A percentile compares a stretch with the other conserved stretches of the same genome.
phyloP scores from a whole-genome alignment of 2,329 filamentous ascomycete genomes.

The Monosporascus cannonballus region DNA sequence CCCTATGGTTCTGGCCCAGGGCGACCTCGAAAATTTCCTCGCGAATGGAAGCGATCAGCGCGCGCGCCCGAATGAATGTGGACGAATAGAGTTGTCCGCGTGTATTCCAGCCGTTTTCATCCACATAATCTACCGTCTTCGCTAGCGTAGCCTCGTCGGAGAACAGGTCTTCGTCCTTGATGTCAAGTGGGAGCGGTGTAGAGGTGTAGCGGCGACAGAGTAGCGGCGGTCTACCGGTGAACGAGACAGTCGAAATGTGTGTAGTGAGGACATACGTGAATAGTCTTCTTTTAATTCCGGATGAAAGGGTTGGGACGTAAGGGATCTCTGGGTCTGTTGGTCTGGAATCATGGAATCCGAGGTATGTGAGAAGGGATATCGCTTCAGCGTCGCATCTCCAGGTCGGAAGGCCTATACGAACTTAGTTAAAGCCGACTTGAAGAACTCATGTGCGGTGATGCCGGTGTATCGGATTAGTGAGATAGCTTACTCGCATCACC shows the following conservation, averaged over 20 bases:
- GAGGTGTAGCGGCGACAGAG: conserved; percentile 29
- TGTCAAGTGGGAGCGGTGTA: conserved; percentile 33
- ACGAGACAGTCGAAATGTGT: conserved; percentile 33
- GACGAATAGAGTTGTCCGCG: conserved; percentile 23
- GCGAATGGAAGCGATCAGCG: conserved; percentile 40
- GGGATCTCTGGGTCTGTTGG: conserved; percentile 20
- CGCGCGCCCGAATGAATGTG: conserved; percentile 24
- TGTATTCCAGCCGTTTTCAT: conserved; percentile 33
- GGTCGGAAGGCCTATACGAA: conserved; percentile 15
- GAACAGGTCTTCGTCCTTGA: conserved; percentile 30
- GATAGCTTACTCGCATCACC: conserved; percentile 21
- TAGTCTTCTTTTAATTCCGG: conserved; percentile 23
- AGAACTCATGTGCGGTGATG: conserved; percentile 2
- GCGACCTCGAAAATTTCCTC: conserved; percentile 57
- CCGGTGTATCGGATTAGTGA: not conserved
- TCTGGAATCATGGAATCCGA: conserved; percentile 42
- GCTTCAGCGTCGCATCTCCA: conserved; percentile 22
- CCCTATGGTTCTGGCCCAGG: conserved; percentile 32
- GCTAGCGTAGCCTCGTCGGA: conserved; percentile 21
- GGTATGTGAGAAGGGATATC: conserved; percentile 33
- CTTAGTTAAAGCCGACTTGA: conserved; percentile 5
- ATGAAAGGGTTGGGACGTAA: conserved; percentile 14
- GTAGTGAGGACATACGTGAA: conserved; percentile 27
- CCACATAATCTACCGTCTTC: conserved; percentile 21
- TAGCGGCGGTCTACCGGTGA: conserved; percentile 36